Conservation (phyloP, 495 filamentous ascomycete species). For the Podospora australis region DNA sequence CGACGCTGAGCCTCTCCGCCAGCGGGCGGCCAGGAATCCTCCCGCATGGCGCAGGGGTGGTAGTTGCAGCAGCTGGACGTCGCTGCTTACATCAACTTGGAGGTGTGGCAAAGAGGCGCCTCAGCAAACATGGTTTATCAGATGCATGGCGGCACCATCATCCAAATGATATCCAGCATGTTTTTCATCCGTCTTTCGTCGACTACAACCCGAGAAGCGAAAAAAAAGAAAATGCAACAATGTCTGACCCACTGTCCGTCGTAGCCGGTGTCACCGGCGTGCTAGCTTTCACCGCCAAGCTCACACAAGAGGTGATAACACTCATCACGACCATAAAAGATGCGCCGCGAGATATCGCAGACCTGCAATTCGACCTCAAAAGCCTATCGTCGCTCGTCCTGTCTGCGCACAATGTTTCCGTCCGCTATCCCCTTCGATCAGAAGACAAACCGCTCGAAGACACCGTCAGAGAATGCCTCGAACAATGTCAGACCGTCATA, state of each 20-base stretch:
- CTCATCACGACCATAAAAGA: conserved; percentile 13
- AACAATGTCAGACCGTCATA: conserved; percentile 10
- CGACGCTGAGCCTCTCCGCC: too few relatives aligned
- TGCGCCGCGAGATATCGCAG: conserved; percentile 15
- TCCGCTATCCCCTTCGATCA: conserved; percentile 5
- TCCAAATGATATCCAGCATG: too few relatives aligned
- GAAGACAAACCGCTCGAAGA: conserved; percentile 9
- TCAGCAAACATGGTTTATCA: too few relatives aligned
- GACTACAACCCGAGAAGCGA: too few relatives aligned
- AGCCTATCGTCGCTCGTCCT: conserved; percentile 12
- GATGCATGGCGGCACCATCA: too few relatives aligned
- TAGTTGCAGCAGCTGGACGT: too few relatives aligned
- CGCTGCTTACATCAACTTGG: too few relatives aligned
- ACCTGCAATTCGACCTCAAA: conserved; percentile 16
- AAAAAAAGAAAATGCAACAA: too few relatives aligned
- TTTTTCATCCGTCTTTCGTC: too few relatives aligned
- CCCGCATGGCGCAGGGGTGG: too few relatives aligned
- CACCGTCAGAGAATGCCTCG: conserved; percentile 12
- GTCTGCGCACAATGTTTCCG: conserved; percentile 9
- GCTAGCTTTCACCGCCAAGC: conserved; percentile 13
- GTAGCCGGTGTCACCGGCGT: conserved; percentile 15
- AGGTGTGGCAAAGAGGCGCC: too few relatives aligned
- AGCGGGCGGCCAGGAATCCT: too few relatives aligned
- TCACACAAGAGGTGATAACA: conserved; percentile 11
- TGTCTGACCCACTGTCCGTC: conserved; percentile 19